Evolutionary conservation across 495 filamentous ascomycete genomes (phyloP).

Genomic region (Glutinoglossum americanum): DNA sequence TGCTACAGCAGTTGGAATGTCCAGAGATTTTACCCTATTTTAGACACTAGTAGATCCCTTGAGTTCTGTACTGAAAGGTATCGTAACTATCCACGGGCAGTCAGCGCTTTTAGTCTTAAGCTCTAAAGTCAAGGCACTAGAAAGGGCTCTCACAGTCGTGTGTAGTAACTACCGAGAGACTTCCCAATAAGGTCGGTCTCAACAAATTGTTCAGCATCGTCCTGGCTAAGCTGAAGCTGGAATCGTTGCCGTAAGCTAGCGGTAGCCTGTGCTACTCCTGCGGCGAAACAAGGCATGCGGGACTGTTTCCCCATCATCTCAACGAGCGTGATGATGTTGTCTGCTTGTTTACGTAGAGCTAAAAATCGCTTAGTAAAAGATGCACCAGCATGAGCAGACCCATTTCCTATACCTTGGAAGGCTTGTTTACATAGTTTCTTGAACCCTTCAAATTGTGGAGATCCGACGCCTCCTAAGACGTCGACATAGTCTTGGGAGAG

Average conservation of each 20-base stretch:
- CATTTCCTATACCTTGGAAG: slow-evolving; percentile 34
- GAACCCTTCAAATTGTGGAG: slow-evolving; percentile 39
- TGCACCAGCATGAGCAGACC: not conserved
- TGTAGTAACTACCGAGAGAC: slow-evolving; percentile 55
- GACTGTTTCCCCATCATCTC: slow-evolving; percentile 56
- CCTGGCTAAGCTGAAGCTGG: slow-evolving; percentile 48
- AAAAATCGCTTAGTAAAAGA: slow-evolving; percentile 2
- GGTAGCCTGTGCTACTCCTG: slow-evolving; percentile 38
- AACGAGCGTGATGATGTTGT: slow-evolving; percentile 50
- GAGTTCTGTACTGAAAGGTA: slow-evolving; percentile 2
- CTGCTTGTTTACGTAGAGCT: slow-evolving; percentile 47
- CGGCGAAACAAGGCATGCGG: slow-evolving; percentile 56
- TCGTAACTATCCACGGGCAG: not conserved
- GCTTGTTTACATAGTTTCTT: slow-evolving; percentile 51
- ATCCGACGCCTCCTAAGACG: slow-evolving; percentile 43
- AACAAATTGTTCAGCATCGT: slow-evolving; percentile 51
- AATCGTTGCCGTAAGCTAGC: slow-evolving; percentile 41
- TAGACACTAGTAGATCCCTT: not conserved
- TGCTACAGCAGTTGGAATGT: not conserved
- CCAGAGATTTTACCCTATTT: not conserved
- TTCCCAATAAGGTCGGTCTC: slow-evolving; percentile 50
- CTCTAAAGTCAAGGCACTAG: not conserved
- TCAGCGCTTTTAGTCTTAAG: not conserved
- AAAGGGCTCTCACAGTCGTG: slow-evolving; percentile 29
- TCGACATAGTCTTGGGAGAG: slow-evolving; percentile 60